phyloP scores from a whole-genome alignment of 2,329 filamentous ascomycete species.

The Beauveria pseudobassiana region DNA sequence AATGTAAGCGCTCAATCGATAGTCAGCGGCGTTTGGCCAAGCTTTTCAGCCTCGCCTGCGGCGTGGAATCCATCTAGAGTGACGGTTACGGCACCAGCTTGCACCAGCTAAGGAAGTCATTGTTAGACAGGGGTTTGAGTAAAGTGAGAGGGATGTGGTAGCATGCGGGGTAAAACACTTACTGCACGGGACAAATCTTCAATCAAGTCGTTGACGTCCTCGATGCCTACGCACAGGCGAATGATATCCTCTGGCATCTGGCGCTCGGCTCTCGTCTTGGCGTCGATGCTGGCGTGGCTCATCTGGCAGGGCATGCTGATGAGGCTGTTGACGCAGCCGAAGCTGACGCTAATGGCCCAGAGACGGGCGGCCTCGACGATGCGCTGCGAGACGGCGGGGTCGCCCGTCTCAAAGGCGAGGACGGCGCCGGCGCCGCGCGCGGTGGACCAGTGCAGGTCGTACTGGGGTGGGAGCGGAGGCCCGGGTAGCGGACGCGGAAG shows the following conservation, averaged over 20 bases:
- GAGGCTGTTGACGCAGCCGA: constrained; percentile 95
- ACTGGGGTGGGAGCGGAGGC: constrained; percentile 89
- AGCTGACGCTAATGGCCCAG: constrained; percentile 94
- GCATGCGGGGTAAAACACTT: constrained; percentile 37
- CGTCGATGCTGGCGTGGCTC: constrained; percentile 98
- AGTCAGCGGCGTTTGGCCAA: constrained; percentile 24
- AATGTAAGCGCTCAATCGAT: constrained; percentile 13
- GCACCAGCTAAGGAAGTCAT: constrained; percentile 58
- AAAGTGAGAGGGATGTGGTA: neutral
- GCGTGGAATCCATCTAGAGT: constrained; percentile 78
- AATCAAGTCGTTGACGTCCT: constrained; percentile 84
- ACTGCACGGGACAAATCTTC: constrained; percentile 88
- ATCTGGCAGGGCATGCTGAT: constrained; percentile 99
- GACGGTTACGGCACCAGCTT: constrained; percentile 87
- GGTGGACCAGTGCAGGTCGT: constrained; percentile 93
- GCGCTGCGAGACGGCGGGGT: constrained; percentile 72
- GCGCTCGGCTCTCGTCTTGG: constrained; percentile 80
- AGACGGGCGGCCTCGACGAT: constrained; percentile 90
- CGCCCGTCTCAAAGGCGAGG: constrained; percentile 91
- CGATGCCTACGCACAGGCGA: constrained; percentile 89
- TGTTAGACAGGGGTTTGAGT: constrained; percentile 17
- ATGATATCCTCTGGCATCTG: constrained; percentile 97
- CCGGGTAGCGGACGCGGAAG: constrained; percentile 92
- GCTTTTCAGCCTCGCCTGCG: constrained; percentile 24
- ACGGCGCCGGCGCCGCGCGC: constrained; percentile 91